These are phyloP conservation scores for Aegilops sharonensis DNA, from an alignment of 176 grass and related monocot species.

Conservation along the genomic window DNA sequence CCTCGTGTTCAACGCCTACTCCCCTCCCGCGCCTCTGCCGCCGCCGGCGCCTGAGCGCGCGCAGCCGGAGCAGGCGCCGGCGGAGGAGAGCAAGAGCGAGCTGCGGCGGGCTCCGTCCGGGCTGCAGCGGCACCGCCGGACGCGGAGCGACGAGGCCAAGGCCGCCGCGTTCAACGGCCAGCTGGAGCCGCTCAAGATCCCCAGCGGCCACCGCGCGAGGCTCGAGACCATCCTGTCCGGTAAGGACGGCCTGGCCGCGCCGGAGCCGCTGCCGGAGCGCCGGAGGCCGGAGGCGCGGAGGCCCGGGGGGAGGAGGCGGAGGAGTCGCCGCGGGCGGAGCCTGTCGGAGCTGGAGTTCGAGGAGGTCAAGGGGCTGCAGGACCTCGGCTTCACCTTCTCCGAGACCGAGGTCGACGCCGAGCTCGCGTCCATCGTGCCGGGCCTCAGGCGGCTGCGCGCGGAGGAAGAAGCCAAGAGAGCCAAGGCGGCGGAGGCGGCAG, in stretches of 20 bases:
- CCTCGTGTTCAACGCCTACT: constrained; percentile 43
- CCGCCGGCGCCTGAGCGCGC: background rate
- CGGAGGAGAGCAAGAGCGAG: background rate
- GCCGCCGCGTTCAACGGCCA: constrained; percentile 20
- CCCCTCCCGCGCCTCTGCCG: background rate
- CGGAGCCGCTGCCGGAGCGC: background rate
- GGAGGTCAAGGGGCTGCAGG: constrained; percentile 75
- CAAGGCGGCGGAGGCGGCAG: constrained; percentile 1
- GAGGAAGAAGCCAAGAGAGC: constrained; percentile 3
- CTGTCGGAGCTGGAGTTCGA: constrained; percentile 87
- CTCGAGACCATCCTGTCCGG: constrained; percentile 69
- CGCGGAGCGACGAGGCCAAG: constrained; percentile 43
- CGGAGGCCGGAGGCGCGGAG: constrained; percentile 6
- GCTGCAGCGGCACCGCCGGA: constrained; percentile 50
- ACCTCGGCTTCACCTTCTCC: constrained; percentile 87
- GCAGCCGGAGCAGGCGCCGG: background rate
- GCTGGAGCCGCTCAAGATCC: constrained; percentile 43
- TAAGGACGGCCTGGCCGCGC: constrained; percentile 44
- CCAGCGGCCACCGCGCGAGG: constrained; percentile 18
- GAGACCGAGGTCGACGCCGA: constrained; percentile 59
- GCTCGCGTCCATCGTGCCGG: constrained; percentile 73
- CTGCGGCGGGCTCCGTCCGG: background rate
- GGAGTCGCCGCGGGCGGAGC: constrained; percentile 49
- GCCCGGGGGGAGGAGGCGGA: background rate
- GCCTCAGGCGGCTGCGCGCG: constrained; percentile 27